Conservation (phyloP, 257 asterid genomes). For the Solanum dulcamara region DNA sequence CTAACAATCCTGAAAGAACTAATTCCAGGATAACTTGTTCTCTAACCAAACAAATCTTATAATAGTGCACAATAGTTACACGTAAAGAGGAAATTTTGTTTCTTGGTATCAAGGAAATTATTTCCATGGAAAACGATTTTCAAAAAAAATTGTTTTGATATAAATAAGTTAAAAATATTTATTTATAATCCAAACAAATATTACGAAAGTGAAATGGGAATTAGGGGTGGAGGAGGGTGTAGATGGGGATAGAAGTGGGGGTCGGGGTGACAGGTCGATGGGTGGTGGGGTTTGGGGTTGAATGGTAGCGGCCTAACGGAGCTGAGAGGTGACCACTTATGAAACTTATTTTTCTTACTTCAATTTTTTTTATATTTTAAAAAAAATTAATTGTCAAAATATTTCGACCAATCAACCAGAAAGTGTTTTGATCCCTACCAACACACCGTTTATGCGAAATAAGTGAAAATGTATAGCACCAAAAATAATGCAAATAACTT, state of each 20-base stretch:
- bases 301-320: background rate
- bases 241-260: background rate
- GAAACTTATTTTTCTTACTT: background rate
- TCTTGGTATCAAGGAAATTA: background rate
- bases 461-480: background rate
- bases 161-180: no score
- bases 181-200: background rate
- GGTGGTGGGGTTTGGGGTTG: no score
- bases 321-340: background rate
- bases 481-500: background rate
- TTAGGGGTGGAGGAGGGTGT: background rate
- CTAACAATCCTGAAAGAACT: no score
- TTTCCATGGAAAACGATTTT: no score
- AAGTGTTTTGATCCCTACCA: background rate
- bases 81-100: background rate
- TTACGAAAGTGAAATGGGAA: background rate
- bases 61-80: background rate
- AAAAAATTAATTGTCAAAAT: background rate
- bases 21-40: no score
- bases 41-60: no score
- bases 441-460: background rate
- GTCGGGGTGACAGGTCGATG: no score
- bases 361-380: slow-evolving; percentile 31
- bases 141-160: no score
- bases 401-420: background rate